Conservation (phyloP, 352 stramenopile genomes). For the Globisporangium sylvaticum region DNA sequence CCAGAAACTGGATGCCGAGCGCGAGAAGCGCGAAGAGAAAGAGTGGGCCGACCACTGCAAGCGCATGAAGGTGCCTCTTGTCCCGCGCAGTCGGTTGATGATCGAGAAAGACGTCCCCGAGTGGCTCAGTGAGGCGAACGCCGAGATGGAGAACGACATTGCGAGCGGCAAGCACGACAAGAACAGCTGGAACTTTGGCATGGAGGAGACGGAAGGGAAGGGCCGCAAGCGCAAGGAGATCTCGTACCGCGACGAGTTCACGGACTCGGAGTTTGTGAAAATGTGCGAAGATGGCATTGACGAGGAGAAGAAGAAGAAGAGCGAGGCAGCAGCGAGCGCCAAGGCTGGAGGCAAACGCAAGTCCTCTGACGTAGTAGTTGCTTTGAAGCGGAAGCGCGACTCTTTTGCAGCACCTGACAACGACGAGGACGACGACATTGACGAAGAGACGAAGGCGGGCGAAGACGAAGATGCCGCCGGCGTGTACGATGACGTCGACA, state of each 20-base stretch:
- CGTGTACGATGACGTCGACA: slow-evolving; percentile 26
- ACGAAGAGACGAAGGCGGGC: slow-evolving; percentile 8
- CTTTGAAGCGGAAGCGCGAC: slow-evolving; percentile 32
- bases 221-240: slow-evolving; percentile 81
- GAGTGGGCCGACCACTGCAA: slow-evolving; percentile 74
- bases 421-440: slow-evolving; percentile 11
- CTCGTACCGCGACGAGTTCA: slow-evolving; percentile 84
- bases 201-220: slow-evolving; percentile 29
- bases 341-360: slow-evolving; percentile 14
- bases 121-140: slow-evolving; percentile 74
- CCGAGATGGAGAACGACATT: slow-evolving; percentile 52
- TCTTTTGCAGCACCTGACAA: background rate
- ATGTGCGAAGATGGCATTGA: slow-evolving; percentile 85
- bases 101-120: slow-evolving; percentile 60
- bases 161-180: slow-evolving; percentile 52
- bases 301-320: slow-evolving; percentile 28
- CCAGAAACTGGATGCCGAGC: slow-evolving; percentile 65
- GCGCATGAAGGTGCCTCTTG: slow-evolving; percentile 38
- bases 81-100: slow-evolving; percentile 61
- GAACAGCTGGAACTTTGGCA: slow-evolving; percentile 59
- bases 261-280: slow-evolving; percentile 83
- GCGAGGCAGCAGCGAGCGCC: background rate
- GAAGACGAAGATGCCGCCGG: slow-evolving; percentile 13
- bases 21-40: slow-evolving; percentile 49
- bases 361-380: slow-evolving; percentile 17